These are phyloP conservation scores for Dactylellina cionopaga DNA, from an alignment of 2,329 filamentous ascomycete genomes.

Conservation along the genomic window DNA sequence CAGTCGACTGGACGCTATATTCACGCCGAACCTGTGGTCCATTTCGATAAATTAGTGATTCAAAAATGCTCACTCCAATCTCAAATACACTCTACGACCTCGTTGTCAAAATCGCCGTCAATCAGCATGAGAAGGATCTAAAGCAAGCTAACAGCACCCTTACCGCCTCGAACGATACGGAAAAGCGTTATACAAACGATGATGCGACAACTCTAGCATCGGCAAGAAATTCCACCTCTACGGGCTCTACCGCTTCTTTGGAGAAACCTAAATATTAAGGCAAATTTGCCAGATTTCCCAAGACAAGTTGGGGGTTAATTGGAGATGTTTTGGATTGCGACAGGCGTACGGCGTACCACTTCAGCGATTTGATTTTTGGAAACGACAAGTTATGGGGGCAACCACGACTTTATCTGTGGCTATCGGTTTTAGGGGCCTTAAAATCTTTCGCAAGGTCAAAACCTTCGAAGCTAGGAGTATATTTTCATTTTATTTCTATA, in stretches of 20 bases:
- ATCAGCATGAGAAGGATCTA: conserved; percentile 7
- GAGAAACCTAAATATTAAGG: neutral
- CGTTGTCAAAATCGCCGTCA: conserved; percentile 15
- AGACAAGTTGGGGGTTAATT: no score
- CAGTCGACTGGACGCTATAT: neutral
- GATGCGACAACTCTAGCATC: neutral
- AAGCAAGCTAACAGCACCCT: neutral
- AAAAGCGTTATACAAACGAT: neutral
- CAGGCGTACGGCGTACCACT: no score
- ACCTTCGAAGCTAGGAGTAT: no score
- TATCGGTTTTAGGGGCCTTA: no score
- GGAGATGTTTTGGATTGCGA: no score
- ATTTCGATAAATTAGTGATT: neutral
- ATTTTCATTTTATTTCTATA: no score
- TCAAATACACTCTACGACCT: conserved; percentile 17
- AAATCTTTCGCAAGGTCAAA: no score
- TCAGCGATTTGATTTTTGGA: no score
- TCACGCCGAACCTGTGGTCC: no score
- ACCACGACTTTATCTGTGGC: no score
- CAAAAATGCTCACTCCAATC: conserved; percentile 14
- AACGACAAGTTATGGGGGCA: no score
- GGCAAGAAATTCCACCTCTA: neutral
- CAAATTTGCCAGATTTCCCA: neutral
- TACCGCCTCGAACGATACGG: neutral
- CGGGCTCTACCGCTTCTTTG: neutral